Percentiles rank a stretch among this genome's conserved stretches.
Evolutionary conservation across 495 filamentous ascomycete species (phyloP).

Genomic region (Corynascus novoguineensis): DNA sequence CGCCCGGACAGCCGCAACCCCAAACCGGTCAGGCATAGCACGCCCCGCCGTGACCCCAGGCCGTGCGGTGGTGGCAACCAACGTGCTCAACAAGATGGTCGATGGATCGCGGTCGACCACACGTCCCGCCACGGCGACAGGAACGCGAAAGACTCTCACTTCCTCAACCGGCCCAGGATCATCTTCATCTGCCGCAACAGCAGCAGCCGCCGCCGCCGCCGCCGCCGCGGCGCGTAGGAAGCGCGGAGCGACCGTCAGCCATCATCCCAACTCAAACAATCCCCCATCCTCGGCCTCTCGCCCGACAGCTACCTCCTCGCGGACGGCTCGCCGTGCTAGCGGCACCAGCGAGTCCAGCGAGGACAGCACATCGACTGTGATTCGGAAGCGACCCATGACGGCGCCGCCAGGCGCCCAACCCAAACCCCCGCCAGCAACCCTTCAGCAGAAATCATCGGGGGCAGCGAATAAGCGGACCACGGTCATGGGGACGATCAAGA

Average conservation of each 20-base stretch:
- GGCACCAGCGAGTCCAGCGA: conserved; percentile 46
- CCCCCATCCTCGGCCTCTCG: conserved; percentile 20
- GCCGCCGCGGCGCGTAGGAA: conserved; percentile 27
- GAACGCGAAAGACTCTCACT: neutral
- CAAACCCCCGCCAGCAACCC: conserved; percentile 17
- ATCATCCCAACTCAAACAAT: conserved; percentile 15
- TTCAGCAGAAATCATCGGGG: conserved; percentile 12
- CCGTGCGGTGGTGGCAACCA: conserved; percentile 25
- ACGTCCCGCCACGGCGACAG: conserved; percentile 35
- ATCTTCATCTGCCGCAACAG: neutral
- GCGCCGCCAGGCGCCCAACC: conserved; percentile 22
- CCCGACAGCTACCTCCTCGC: conserved; percentile 36
- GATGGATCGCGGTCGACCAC: conserved; percentile 49
- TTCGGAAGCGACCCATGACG: conserved; percentile 42
- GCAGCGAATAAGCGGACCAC: conserved; percentile 34
- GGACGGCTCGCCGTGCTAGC: conserved; percentile 42
- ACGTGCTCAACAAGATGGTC: conserved; percentile 53
- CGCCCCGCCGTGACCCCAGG: conserved; percentile 12
- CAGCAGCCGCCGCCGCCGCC: conserved; percentile 13
- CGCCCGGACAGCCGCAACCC: conserved; percentile 28
- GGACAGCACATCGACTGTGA: conserved; percentile 41
- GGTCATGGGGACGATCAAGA: conserved; percentile 42
- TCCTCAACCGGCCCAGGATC: conserved; percentile 21
- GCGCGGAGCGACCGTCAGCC: conserved; percentile 28
- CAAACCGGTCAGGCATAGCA: conserved; percentile 1